Conservation (phyloP, 1,139 yeast genomes). For the Ogataea hybrid region DNA sequence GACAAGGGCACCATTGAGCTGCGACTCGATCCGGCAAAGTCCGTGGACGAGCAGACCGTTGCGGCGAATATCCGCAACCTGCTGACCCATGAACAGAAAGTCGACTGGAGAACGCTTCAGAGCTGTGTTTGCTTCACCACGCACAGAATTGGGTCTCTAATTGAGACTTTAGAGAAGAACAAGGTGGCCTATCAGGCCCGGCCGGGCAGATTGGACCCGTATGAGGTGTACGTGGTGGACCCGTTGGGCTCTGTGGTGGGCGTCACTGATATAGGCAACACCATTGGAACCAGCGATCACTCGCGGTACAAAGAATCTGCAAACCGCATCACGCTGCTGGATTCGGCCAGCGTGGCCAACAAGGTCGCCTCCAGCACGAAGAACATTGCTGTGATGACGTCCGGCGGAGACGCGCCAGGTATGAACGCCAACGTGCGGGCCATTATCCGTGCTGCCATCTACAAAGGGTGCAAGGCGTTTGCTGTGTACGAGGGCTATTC, state of each 20-base stretch:
- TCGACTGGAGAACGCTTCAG: constrained; percentile 54
- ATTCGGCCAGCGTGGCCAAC: constrained; percentile 1
- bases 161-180: constrained; percentile 34
- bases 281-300: constrained; percentile 37
- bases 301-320: constrained; percentile 7
- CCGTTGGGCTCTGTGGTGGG: constrained; percentile 70
- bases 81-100: constrained; percentile 30
- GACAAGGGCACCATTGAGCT: constrained; percentile 35
- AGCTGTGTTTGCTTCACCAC: constrained; percentile 41
- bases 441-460: constrained; percentile 72
- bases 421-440: constrained; percentile 84
- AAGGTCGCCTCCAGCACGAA: constrained; percentile 12
- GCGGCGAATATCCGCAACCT: constrained; percentile 30
- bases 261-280: constrained; percentile 57
- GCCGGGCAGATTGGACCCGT: constrained; percentile 68
- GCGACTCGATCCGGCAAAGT: constrained; percentile 28
- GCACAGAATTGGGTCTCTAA: constrained; percentile 36
- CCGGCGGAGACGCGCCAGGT: constrained; percentile 88
- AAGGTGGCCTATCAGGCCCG: constrained; percentile 32
- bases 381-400: constrained; percentile 81
- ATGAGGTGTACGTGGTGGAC: constrained; percentile 64
- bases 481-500: constrained; percentile 79
- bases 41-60: constrained; percentile 36
- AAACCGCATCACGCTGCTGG: neutral
- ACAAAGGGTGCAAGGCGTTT: constrained; percentile 67